Evolutionary conservation across 2,329 filamentous ascomycete genomes (phyloP).

Genomic region (Madurella fahalii): DNA sequence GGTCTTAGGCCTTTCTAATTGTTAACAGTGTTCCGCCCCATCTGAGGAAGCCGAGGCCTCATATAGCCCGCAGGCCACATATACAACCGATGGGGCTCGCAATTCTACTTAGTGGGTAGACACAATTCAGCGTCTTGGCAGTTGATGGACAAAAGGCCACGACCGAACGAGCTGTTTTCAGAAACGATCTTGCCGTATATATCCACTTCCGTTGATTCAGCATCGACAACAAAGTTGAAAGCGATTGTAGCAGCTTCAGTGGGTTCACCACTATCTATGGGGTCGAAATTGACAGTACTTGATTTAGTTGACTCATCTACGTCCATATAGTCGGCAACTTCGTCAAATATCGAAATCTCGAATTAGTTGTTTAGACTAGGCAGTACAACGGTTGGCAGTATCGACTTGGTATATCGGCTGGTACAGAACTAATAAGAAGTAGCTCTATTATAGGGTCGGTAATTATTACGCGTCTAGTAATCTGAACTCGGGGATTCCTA

Average conservation of each 20-base stretch:
- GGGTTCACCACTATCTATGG: constrained; percentile 1
- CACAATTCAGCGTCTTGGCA: not conserved
- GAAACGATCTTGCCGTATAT: not conserved
- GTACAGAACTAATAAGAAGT: not conserved
- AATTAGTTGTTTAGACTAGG: not conserved
- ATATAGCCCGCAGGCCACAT: constrained; percentile 4
- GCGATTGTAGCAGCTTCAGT: not conserved
- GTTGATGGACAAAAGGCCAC: not conserved
- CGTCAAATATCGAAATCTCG: not conserved
- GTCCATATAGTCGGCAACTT: not conserved
- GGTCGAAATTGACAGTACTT: not conserved
- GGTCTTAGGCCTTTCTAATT: constrained; percentile 8
- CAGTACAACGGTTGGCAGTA: not conserved
- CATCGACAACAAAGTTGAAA: not conserved
- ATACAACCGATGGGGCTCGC: not conserved
- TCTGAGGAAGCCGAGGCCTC: not conserved
- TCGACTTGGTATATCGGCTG: not conserved
- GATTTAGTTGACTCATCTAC: not conserved
- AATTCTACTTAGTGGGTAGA: constrained; percentile 6
- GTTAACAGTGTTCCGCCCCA: constrained; percentile 5
- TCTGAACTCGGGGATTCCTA: not conserved
- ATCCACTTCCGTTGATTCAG: constrained; percentile 1
- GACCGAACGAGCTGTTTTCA: not conserved
- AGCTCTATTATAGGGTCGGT: not conserved
- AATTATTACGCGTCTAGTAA: not conserved